A percentile compares a stretch with the other conserved stretches of the same genome.
Conservation (phyloP, 148 eudicot genomes). For the Nepenthes gracilis region DNA sequence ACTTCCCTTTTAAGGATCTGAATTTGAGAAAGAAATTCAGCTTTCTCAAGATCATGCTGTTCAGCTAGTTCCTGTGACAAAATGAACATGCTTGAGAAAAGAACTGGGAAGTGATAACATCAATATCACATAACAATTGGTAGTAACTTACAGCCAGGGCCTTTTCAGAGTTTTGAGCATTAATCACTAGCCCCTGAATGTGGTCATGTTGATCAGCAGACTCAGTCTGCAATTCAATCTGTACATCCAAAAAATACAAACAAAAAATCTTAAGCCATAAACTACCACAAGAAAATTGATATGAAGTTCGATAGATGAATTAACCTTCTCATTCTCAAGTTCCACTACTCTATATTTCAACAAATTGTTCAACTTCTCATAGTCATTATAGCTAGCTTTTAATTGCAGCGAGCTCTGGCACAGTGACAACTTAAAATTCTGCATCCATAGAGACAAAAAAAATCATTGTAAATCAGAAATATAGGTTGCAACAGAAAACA, state of each 20-base stretch:
- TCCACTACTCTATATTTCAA: constrained; percentile 36
- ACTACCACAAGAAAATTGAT: neutral
- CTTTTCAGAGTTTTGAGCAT: constrained; percentile 36
- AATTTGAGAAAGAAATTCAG: constrained; percentile 47
- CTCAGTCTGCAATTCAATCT: constrained; percentile 46
- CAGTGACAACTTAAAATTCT: constrained; percentile 44
- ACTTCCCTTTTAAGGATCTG: constrained; percentile 54
- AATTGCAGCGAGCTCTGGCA: constrained; percentile 26
- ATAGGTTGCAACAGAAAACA: neutral
- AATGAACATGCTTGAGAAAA: constrained; percentile 6
- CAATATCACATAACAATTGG: neutral
- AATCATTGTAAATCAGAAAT: neutral
- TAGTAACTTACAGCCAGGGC: constrained; percentile 36
- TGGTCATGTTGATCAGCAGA: constrained; percentile 35
- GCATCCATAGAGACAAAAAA: constrained; percentile 14
- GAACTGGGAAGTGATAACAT: neutral
- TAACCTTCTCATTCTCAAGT: constrained; percentile 77
- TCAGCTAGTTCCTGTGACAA: constrained; percentile 50
- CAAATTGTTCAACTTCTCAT: constrained; percentile 23
- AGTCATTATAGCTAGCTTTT: constrained; percentile 24
- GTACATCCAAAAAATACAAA: constrained; percentile 14
- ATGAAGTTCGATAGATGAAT: constrained; percentile 4
- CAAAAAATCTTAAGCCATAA: constrained; percentile 1
- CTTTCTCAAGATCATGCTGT: constrained; percentile 43
- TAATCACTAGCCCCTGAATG: constrained; percentile 26